Percentiles rank a stretch among this genome's conserved stretches.
Evolutionary conservation across 2,329 filamentous ascomycete species (phyloP).

Genomic region (Byssothecium circinans): DNA sequence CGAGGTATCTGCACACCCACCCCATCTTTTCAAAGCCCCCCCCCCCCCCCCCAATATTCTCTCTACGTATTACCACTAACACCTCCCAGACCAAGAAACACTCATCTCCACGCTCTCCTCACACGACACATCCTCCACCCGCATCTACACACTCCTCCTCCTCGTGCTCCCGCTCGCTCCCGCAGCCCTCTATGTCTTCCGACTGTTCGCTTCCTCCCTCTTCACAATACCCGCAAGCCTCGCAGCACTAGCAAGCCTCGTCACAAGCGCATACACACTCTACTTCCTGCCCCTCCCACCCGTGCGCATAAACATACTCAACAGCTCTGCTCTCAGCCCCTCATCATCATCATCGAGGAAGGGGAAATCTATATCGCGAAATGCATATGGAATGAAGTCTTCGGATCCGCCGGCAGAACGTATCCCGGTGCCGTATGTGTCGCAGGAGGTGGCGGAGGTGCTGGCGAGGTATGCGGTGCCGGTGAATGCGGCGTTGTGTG

Average conservation of each 20-base stretch:
- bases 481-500: conserved; percentile 61
- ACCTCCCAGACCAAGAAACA: conserved; percentile 30
- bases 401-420: conserved; percentile 6
- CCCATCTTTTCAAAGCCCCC: conserved; percentile 1
- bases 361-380: conserved; percentile 16
- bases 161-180: conserved; percentile 62
- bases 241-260: conserved; percentile 64
- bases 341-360: conserved; percentile 4
- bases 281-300: conserved; percentile 57
- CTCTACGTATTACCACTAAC: too few relatives aligned
- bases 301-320: conserved; percentile 44
- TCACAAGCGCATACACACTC: conserved; percentile 64
- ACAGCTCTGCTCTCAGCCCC: conserved; percentile 7
- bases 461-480: conserved; percentile 62
- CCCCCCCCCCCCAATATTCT: too few relatives aligned
- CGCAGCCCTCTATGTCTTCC: conserved; percentile 58
- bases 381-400: not conserved
- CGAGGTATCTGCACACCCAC: conserved; percentile 57
- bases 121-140: conserved; percentile 43
- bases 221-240: conserved; percentile 52
- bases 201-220: conserved; percentile 42
- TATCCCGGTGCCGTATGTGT: conserved; percentile 26
- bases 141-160: conserved; percentile 58
- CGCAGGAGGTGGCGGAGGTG: conserved; percentile 44
- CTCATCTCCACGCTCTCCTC: conserved; percentile 33